A percentile compares a stretch with the other conserved stretches of the same genome.
Conservation (phyloP, 2,329 filamentous ascomycete genomes). For the Pseudogymnoascus destructans region DNA sequence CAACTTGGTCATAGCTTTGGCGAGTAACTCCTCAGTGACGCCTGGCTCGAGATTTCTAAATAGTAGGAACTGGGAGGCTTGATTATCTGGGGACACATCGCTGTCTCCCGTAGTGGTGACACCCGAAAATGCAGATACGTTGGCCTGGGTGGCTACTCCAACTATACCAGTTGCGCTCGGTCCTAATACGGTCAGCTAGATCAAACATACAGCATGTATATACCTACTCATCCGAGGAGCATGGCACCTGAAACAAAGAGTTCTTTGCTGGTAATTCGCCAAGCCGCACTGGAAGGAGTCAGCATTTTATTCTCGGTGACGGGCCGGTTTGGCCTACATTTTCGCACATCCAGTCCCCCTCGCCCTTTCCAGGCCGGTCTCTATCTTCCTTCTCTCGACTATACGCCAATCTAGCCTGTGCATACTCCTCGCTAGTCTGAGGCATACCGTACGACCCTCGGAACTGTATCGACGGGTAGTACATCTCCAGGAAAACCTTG, state of each 20-base stretch:
- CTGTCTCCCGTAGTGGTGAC: conserved; percentile 40
- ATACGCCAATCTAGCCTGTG: conserved; percentile 33
- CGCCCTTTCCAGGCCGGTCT: conserved; percentile 31
- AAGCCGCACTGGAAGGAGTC: conserved; percentile 35
- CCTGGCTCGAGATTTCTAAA: conserved; percentile 58
- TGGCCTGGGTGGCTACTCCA: conserved; percentile 24
- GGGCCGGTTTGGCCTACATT: conserved; percentile 28
- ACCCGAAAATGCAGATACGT: conserved; percentile 29
- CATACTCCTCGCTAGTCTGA: conserved; percentile 29
- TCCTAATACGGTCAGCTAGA: conserved; percentile 24
- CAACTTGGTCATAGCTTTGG: conserved; percentile 59
- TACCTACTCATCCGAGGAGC: conserved; percentile 37
- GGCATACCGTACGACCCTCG: conserved; percentile 33
- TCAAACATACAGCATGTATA: conserved; percentile 10
- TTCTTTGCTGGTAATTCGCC: conserved; percentile 42
- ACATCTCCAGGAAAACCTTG: conserved; percentile 38
- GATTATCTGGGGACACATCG: conserved; percentile 37
- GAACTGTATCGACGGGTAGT: conserved; percentile 37
- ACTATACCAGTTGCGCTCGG: conserved; percentile 24
- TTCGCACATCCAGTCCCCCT: conserved; percentile 44
- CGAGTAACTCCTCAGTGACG: conserved; percentile 59
- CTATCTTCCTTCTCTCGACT: conserved; percentile 40
- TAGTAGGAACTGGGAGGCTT: conserved; percentile 58
- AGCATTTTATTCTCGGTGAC: conserved; percentile 4
- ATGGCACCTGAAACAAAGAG: conserved; percentile 46